Percentiles rank a stretch among this genome's conserved stretches.
These are phyloP conservation scores for Calendula officinalis DNA, from an alignment of 129 eudicot species.

Conservation along the genomic window DNA sequence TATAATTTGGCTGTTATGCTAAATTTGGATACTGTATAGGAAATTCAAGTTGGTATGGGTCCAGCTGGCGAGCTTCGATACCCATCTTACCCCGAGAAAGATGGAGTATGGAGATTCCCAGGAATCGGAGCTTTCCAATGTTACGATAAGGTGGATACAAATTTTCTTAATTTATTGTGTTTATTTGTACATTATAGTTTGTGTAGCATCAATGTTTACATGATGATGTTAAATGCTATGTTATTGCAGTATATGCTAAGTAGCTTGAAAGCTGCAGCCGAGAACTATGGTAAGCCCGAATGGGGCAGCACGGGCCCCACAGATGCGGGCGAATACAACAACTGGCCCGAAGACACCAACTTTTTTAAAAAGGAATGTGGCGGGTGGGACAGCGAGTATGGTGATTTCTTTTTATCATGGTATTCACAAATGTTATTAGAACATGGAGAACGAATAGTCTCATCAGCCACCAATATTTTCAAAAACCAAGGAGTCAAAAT, in stretches of 20 bases:
- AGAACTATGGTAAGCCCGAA: constrained; percentile 76
- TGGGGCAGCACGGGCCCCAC: constrained; percentile 96
- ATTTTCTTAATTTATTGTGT: not conserved
- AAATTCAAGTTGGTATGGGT: constrained; percentile 99
- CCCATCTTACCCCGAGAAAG: constrained; percentile 92
- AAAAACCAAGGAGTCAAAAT: constrained; percentile 40
- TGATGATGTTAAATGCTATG: not conserved
- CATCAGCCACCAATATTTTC: constrained; percentile 50
- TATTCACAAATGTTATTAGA: constrained; percentile 82
- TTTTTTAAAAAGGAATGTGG: constrained; percentile 86
- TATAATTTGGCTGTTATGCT: not conserved
- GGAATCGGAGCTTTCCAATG: constrained; percentile 99
- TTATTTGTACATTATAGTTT: not conserved
- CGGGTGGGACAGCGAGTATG: constrained; percentile 74
- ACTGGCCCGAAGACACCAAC: constrained; percentile 95
- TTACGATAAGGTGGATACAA: constrained; percentile 72
- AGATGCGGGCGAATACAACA: constrained; percentile 89
- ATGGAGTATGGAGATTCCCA: constrained; percentile 93
- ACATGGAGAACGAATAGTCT: constrained; percentile 77
- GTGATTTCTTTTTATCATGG: constrained; percentile 93
- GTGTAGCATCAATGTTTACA: constrained; percentile 8
- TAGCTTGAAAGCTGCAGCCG: constrained; percentile 89
- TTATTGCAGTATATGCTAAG: constrained; percentile 79
- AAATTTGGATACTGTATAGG: constrained; percentile 40
- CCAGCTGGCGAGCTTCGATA: constrained; percentile 98